Evolutionary conservation across 176 grass and related monocot species (phyloP).

Genomic region (Thalia dealbata): DNA sequence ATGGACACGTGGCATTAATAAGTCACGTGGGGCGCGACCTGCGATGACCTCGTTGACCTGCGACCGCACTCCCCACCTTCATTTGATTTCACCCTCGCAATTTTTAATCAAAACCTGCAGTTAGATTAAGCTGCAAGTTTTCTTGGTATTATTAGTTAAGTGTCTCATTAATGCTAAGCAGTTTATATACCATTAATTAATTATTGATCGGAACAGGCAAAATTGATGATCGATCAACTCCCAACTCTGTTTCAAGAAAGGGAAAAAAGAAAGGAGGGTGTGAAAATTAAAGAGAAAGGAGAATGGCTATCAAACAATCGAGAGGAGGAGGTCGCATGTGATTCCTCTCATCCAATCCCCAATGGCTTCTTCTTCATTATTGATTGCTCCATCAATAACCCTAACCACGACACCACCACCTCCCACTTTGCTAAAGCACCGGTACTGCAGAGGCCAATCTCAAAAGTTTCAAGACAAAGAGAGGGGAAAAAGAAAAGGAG

Average conservation of each 20-base stretch:
- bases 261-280: not conserved
- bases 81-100: too few species aligned
- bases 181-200: too few species aligned
- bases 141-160: too few species aligned
- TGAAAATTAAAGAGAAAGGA: not conserved
- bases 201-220: too few species aligned
- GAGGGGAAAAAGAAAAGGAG: too few species aligned
- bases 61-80: too few species aligned
- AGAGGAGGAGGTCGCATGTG: slow-evolving; percentile 1
- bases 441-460: not conserved
- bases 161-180: too few species aligned
- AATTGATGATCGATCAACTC: too few species aligned
- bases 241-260: too few species aligned
- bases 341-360: not conserved
- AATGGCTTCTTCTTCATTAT: slow-evolving; percentile 25
- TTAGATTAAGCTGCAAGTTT: too few species aligned
- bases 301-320: slow-evolving; percentile 1
- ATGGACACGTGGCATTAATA: not conserved
- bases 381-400: slow-evolving; percentile 14
- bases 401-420: not conserved
- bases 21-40: not conserved
- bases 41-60: not conserved
- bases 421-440: slow-evolving; percentile 3
- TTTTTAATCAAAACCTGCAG: too few species aligned
- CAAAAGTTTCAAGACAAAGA: not conserved